Conservation (phyloP, 352 stramenopile species). For the Pythium aquatile region DNA sequence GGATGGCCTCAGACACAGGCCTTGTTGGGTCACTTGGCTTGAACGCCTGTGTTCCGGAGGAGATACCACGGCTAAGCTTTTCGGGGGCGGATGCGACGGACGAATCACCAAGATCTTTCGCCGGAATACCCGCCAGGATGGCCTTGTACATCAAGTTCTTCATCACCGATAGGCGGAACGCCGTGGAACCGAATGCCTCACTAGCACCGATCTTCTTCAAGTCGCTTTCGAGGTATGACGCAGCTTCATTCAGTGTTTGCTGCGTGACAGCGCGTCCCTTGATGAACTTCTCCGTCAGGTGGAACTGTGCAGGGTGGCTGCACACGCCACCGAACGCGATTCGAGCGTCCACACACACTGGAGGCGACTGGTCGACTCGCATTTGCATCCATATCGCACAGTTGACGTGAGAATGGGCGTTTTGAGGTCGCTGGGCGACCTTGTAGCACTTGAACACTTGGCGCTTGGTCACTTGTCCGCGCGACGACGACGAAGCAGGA, state of each 20-base stretch:
- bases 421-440: conserved; percentile 45
- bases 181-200: conserved; percentile 28
- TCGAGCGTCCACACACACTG: conserved; percentile 21
- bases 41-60: conserved; percentile 31
- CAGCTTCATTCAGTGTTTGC: conserved; percentile 16
- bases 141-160: conserved; percentile 38
- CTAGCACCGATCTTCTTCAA: conserved; percentile 31
- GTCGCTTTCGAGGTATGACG: conserved; percentile 20
- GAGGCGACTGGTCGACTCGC: conserved; percentile 11
- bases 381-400: conserved; percentile 34
- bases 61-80: conserved; percentile 25
- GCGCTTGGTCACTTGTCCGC: conserved; percentile 5
- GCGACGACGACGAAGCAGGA: neutral
- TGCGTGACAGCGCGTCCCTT: conserved; percentile 21
- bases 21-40: conserved; percentile 24
- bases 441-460: conserved; percentile 43
- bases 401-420: conserved; percentile 62
- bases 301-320: conserved; percentile 26
- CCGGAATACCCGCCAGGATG: conserved; percentile 15
- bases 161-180: conserved; percentile 32
- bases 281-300: conserved; percentile 27
- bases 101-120: conserved; percentile 10
- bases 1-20: conserved; percentile 36
- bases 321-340: conserved; percentile 42
- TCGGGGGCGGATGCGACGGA: conserved; percentile 20